A percentile compares a stretch with the other conserved stretches of the same genome.
Evolutionary conservation across 768 basidiomycete genomes (phyloP).

Genomic region (Collybia nuda): DNA sequence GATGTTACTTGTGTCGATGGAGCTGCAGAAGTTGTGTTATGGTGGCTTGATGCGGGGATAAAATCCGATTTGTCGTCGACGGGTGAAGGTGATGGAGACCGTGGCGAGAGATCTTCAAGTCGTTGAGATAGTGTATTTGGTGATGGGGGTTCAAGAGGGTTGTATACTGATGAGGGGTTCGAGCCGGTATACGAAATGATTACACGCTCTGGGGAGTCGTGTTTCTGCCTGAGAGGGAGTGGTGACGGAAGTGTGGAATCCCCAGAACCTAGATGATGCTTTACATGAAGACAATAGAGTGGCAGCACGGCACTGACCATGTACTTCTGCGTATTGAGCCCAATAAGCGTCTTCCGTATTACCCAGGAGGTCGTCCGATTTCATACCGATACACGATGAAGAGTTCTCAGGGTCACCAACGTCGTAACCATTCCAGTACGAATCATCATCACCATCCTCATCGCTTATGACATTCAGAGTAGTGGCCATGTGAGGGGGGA

Average conservation of each 20-base stretch:
- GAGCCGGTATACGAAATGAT: conserved; percentile 28
- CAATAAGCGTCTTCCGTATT: conserved; percentile 67
- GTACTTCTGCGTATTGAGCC: conserved; percentile 70
- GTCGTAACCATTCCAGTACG: conserved; percentile 72
- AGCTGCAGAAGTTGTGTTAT: conserved; percentile 5
- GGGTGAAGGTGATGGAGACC: conserved; percentile 20
- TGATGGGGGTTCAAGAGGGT: conserved; percentile 41
- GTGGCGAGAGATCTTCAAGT: conserved; percentile 33
- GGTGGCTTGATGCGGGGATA: conserved; percentile 11
- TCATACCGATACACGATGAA: conserved; percentile 16
- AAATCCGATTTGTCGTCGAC: conserved; percentile 22
- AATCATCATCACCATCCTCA: conserved; percentile 46
- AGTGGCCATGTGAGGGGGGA: conserved; percentile 24
- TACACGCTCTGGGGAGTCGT: conserved; percentile 26
- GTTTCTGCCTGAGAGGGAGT: conserved; percentile 27
- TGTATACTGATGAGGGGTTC: conserved; percentile 28
- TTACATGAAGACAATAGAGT: neutral
- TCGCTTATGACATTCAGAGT: conserved; percentile 15
- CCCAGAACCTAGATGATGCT: conserved; percentile 51
- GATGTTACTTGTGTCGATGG: conserved; percentile 6
- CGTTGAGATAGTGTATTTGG: conserved; percentile 38
- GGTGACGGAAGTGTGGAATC: conserved; percentile 70
- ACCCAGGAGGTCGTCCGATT: conserved; percentile 16
- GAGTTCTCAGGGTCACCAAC: conserved; percentile 47
- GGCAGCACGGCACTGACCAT: conserved; percentile 45